Evolutionary conservation across 805 yeast genomes (phyloP), one percentile per base, ranked within the genome.

Genomic region (Candida germanica): DNA sequence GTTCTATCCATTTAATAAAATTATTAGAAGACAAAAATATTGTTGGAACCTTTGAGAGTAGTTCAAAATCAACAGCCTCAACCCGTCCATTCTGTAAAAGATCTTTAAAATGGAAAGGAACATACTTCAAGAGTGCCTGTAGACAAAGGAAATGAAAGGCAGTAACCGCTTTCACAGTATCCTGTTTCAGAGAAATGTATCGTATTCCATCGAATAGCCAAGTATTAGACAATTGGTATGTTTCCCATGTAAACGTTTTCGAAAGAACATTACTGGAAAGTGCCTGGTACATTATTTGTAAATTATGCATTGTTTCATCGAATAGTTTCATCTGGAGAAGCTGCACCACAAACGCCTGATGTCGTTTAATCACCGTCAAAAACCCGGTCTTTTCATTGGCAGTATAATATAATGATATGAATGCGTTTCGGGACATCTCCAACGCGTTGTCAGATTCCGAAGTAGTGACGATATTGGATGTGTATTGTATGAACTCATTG

Each of bases 61-160:
- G 13, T 3, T 36, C 29, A 9, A 40, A 8, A 21, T 38, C 44
- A 12, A 50, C 17, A 6, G 41, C 15, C 2, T 12, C 10, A 16
- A 13, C 38, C 9, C 24, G 6, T 18, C 16, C 26, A 13, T 15
- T 16, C n/a, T 26, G 15, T 10, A 15, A 14, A 25, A 7, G n/a
- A 17, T 29, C 29, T 24, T 51, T 48, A 12, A 36, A 35, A 12
- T 41, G 38, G 4, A 31, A 28, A 5, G 38, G 20, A 5, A 49
- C 27, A 3, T 29, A 20, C 16, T 31, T 36, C 11, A 60, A 39
- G 9, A 49, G 17, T 22, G 51, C 46, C 35, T 62, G 68, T 11
- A 61, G 31, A 3, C 49, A 26, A 24, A 62, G 41, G 31, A 60
- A 59, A 40, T 62, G 59, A 39, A 42, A 56, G 4, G 65, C 59